A percentile compares a stretch with the other conserved stretches of the same genome.
Conservation (phyloP, 805 yeast species). For the Wickerhamomyces alni region DNA sequence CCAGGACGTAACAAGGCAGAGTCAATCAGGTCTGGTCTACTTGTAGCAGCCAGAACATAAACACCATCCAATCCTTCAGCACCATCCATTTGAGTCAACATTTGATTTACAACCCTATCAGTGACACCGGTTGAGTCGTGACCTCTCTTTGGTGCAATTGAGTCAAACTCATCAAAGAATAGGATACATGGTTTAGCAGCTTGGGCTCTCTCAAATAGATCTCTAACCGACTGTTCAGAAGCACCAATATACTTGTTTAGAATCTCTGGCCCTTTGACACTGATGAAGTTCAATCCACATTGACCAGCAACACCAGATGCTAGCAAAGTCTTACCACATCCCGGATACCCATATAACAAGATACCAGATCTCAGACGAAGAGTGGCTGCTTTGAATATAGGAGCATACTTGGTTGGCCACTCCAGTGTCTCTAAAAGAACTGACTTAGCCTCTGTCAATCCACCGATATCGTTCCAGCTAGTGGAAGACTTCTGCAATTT, state of each 20-base stretch:
- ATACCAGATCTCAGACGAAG: constrained; percentile 85
- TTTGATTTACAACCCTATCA: constrained; percentile 93
- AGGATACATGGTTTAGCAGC: constrained; percentile 91
- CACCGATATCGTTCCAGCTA: constrained; percentile 89
- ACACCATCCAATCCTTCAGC: constrained; percentile 98
- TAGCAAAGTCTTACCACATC: constrained; percentile 91
- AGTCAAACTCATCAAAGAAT: constrained; percentile 93
- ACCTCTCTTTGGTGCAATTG: constrained; percentile 96
- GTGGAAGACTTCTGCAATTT: constrained; percentile 70
- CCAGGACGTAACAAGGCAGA: constrained; percentile 95
- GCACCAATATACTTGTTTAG: constrained; percentile 96
- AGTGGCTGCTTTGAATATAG: constrained; percentile 87
- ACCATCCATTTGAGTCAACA: constrained; percentile 98
- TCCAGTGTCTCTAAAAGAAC: constrained; percentile 82
- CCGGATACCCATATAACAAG: constrained; percentile 90
- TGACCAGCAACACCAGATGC: constrained; percentile 93
- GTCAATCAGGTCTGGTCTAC: constrained; percentile 93
- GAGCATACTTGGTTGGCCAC: constrained; percentile 96
- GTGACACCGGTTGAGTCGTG: constrained; percentile 98
- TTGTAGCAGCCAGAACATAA: constrained; percentile 92
- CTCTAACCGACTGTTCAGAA: constrained; percentile 90
- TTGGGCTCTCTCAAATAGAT: constrained; percentile 88
- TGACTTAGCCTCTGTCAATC: constrained; percentile 68
- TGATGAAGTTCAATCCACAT: constrained; percentile 88
- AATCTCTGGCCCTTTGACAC: constrained; percentile 94